Evolutionary conservation across 805 yeast genomes (phyloP), one percentile per base, ranked within the genome.

Genomic region (Metschnikowia similis): DNA sequence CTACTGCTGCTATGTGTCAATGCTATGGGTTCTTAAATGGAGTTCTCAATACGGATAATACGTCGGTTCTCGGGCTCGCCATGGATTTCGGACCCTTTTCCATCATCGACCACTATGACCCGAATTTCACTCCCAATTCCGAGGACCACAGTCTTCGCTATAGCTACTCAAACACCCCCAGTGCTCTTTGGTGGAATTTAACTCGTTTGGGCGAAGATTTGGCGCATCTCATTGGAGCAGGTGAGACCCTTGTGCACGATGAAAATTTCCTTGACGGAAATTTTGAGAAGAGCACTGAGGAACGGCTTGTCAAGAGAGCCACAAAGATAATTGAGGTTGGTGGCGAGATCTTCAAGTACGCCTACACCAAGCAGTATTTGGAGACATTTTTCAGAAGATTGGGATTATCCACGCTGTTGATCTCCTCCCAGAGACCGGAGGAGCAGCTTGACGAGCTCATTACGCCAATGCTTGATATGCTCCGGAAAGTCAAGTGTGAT

Each of bases 11-110:
- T 2, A 74, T 79, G 56, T 89, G 96, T 89, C 97, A 92, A 63
- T 79, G 86, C 0, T 92, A 90, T 66, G 98, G 97, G 2, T 91
- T 92, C 60, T 66, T 91, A 57, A 94, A 92, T 61, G 99, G 99
- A 11, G 98, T 94, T 4, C 71, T 94, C 49, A 92, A 92, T 65
- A 91, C 98, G 0, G 99, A 92, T 63, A 92, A 92, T 63, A 89
- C 97, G 0, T 88, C 96, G 0, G 76, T 92, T n/a, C 61, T 85
- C 40, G 99, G 99, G 0, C 71, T 90, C 9, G 81, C 96, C 0
- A 80, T 94, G 66, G 99, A 92, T 66, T 94, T 85, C 66, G 99
- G 98, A 2, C 98, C 99, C 0, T 94, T 88, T 69, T 87, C 95
- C 16, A 86, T 90, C 52, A 79, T 91, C 85, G 97, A 91, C 62